Percentiles rank a stretch among this genome's conserved stretches.
Conservation (phyloP, 768 basidiomycete species). For the Infundibulicybe gibba region DNA sequence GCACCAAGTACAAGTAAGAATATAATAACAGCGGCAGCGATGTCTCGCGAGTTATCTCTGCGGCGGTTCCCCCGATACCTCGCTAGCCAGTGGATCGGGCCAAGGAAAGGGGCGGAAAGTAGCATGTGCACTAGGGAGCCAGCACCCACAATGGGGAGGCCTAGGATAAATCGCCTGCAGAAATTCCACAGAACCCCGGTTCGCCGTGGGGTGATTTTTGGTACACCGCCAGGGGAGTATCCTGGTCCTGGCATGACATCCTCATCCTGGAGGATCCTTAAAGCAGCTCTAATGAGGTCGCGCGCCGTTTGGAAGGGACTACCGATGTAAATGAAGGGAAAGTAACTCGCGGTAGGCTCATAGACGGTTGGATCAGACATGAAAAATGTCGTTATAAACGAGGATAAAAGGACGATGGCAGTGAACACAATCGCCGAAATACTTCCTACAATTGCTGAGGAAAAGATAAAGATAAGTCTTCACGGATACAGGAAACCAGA, state of each 20-base stretch:
- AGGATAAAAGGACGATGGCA: constrained; percentile 61
- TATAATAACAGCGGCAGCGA: constrained; percentile 64
- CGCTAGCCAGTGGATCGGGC: constrained; percentile 68
- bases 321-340: constrained; percentile 38
- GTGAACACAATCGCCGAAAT: constrained; percentile 63
- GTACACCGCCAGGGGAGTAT: constrained; percentile 11
- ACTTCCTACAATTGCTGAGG: constrained; percentile 61
- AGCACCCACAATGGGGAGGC: constrained; percentile 75
- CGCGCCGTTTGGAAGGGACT: constrained; percentile 56
- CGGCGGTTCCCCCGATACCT: constrained; percentile 56
- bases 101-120: constrained; percentile 56
- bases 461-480: constrained; percentile 6
- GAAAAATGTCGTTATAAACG: constrained; percentile 67
- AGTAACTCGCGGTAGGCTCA: constrained; percentile 38
- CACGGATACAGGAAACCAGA: constrained; percentile 3
- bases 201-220: constrained; percentile 15
- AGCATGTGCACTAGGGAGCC: constrained; percentile 74
- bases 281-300: constrained; percentile 58
- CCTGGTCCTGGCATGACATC: constrained; percentile 18
- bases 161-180: constrained; percentile 69
- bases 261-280: constrained; percentile 59
- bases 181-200: constrained; percentile 53
- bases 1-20: constrained; percentile 59
- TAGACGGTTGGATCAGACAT: constrained; percentile 49
- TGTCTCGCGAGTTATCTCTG: constrained; percentile 53